Percentiles rank a stretch among this genome's conserved stretches.
phyloP scores from a whole-genome alignment of 176 grass and related monocot species.

The Melocanna baccifera region DNA sequence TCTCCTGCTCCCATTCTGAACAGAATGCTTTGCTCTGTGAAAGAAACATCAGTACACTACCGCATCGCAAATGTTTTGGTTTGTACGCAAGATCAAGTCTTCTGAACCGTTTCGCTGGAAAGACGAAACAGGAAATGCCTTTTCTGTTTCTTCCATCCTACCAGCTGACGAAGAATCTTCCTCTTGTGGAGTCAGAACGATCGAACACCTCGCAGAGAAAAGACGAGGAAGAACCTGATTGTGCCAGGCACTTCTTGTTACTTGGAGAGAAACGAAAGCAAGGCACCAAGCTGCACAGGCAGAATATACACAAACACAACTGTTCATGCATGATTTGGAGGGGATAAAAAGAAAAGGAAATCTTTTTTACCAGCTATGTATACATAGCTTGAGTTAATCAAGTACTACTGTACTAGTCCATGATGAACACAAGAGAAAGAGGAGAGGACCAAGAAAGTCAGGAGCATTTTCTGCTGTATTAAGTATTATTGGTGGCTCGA shows the following conservation, averaged over 20 bases:
- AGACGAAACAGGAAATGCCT: neutral
- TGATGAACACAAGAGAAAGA: neutral
- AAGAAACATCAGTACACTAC: neutral
- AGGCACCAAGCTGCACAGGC: neutral
- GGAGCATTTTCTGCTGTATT: neutral
- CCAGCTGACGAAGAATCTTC: conserved; percentile 14
- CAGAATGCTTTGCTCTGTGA: neutral
- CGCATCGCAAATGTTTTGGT: neutral
- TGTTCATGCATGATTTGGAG: neutral
- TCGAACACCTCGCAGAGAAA: neutral
- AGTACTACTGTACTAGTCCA: neutral
- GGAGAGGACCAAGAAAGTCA: neutral
- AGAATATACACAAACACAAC: neutral
- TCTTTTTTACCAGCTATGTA: neutral
- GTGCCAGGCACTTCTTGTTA: neutral
- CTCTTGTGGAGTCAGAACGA: neutral
- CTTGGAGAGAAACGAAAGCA: neutral
- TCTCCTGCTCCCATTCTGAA: neutral
- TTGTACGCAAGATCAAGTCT: neutral
- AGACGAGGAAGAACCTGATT: neutral
- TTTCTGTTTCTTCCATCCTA: neutral
- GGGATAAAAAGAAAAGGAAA: neutral
- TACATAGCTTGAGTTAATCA: neutral
- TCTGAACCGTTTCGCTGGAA: neutral
- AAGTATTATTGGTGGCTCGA: neutral